Percentiles rank a stretch among this genome's conserved stretches.
These are phyloP conservation scores for Didymosphaeria variabile DNA, from an alignment of 2,329 filamentous ascomycete genomes.

Conservation along the genomic window DNA sequence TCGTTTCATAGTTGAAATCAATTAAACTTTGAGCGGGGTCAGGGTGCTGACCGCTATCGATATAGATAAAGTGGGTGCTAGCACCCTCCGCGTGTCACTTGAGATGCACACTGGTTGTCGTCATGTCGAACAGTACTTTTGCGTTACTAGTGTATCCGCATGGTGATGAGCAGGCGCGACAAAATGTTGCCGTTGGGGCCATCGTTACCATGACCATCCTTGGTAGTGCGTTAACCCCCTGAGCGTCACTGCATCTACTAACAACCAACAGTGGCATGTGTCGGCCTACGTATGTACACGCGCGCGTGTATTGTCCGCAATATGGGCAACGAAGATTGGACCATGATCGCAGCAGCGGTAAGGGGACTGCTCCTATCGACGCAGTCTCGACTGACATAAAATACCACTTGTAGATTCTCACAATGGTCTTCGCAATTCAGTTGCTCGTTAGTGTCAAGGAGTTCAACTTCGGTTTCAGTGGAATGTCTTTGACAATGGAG, in stretches of 20 bases:
- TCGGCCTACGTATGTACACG: conserved; percentile 35
- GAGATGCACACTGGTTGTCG: conserved; percentile 9
- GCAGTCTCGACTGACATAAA: conserved; percentile 4
- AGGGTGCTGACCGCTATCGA: neutral
- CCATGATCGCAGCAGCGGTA: conserved; percentile 35
- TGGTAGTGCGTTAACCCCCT: conserved; percentile 23
- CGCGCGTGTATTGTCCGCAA: conserved; percentile 34
- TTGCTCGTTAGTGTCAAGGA: conserved; percentile 23
- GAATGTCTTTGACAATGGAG: conserved; percentile 20
- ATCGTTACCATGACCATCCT: conserved; percentile 29
- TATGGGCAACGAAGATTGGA: conserved; percentile 42
- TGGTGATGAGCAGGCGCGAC: conserved; percentile 28
- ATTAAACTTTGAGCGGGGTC: conserved; percentile 20
- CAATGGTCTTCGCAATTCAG: conserved; percentile 24
- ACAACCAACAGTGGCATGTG: conserved; percentile 24
- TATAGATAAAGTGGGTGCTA: conserved; percentile 10
- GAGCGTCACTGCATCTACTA: neutral
- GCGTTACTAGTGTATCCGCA: conserved; percentile 23
- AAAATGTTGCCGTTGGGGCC: conserved; percentile 29
- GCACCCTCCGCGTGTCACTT: neutral
- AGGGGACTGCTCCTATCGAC: conserved; percentile 2
- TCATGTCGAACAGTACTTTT: conserved; percentile 21
- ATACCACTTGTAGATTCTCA: conserved; percentile 18
- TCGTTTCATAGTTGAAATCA: conserved; percentile 28
- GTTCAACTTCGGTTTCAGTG: conserved; percentile 31